Base-by-base conservation (phyloP, 176 grass and related monocot species). In the Dendrocalamus sinicus region DNA sequence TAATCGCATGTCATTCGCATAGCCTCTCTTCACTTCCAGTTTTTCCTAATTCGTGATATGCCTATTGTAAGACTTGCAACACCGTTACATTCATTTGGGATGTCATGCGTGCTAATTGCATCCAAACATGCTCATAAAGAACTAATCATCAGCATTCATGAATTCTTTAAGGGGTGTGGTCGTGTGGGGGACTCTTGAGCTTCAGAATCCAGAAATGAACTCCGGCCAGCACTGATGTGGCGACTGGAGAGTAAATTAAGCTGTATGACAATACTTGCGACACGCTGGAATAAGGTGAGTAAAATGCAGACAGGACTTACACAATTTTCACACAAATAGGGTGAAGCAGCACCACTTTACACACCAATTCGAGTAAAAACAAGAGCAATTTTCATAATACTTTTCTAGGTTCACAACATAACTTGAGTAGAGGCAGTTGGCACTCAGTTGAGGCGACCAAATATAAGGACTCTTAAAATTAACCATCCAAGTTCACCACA, bases 391-490 rank as follows among this genome's bases (percentile, higher is more conserved):
- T 57, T 39, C 68, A 72, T 59, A 47, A 6, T 14, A 32, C 15
- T 62, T 17, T 82, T 43, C 52, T 43, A 57, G 55, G 44, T 44
- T 16, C 75, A 51, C 19, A 64, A 78, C 44, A 67, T 37, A 85
- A 50, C 23, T 72, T 30, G 15, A 0, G 5, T 8, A 24, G 13
- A 58, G 7, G n/a, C 9, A 48, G 44, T 51, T 52, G 19, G 26
- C 51, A 76, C 22, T 24, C n/a, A 39, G 54, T 37, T 77, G 54
- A 37, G 66, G 26, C 46, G 5, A 63, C 46, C 51, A 79, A 83
- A 87, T 67, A 66, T 37, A 86, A 86, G 32, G 83, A 86, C 77
- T 55, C 80, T 80, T 84, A 30, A 62, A 83, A 91, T 73, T 75
- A 80, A 80, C 60, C 51, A 81, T 76, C 57, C 61, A 85, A 53